Base-by-base conservation (phyloP, 73 alveolate genomes). In the Stentor roeselii region DNA sequence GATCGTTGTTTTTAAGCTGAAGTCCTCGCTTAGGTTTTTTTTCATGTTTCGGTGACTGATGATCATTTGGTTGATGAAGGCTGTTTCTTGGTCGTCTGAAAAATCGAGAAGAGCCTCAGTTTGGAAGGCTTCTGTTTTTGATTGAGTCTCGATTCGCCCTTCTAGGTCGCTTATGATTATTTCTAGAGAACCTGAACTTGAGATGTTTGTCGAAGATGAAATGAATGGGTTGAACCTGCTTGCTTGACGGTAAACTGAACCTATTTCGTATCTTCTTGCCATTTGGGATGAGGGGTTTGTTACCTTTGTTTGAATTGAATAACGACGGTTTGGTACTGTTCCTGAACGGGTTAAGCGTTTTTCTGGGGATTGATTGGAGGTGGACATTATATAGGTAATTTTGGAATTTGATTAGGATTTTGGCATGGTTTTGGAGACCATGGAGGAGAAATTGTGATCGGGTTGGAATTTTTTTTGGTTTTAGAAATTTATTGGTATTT, bases 101-200 rank as follows among this genome's bases (percentile, higher is more conserved):
- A 21, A 11, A 11, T 50, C 67, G 21, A 11, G 6, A 21, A 6
- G 6, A 50, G 67, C 21, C 21, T 50, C 67, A 50, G 6, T 21
- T 11, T 11, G 67, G 21, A 21, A 21, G 6, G 6, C 67, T 11
- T 50, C 67, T 50, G 21, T 6, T 50, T 50, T 50, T 50, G 67
- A 50, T 50, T 50, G 67, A 50, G 67, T 11, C 6, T 50, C 67
- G 6, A 50, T 50, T 50, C 67, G 67, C 21, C 21, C 67, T 50
- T 67, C 80, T 27, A 67, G 80, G n/a, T 67, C 80, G 34, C 80
- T 67, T 30, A 67, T 32, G n/a, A 67, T 67, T 15, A 67, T 67
- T 67, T 67, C 80, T 27, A 67, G 42, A 67, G 41, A 21, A 21
- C 37, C 80, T 67, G 80, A 67, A 2, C 42, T 1, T 1, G 80